These are phyloP conservation scores for Hypoxylon trugodes DNA, from an alignment of 495 filamentous ascomycete genomes.

Conservation along the genomic window DNA sequence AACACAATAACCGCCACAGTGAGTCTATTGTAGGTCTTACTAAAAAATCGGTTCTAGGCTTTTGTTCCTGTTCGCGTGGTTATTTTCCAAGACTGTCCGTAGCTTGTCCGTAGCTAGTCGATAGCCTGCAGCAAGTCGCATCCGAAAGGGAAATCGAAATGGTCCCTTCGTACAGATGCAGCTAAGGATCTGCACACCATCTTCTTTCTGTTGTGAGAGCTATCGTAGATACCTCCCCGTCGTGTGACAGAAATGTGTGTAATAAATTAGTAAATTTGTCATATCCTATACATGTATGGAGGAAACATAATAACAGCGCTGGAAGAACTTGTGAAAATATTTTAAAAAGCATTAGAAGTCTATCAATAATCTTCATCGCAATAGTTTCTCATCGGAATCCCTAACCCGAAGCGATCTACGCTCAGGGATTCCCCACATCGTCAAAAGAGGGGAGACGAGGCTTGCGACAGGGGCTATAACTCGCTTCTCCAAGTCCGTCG, in stretches of 20 bases:
- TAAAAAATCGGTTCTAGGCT: not conserved
- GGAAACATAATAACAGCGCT: too few relatives aligned
- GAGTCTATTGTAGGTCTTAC: not conserved
- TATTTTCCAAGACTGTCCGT: constrained; percentile 5
- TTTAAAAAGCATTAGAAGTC: not conserved
- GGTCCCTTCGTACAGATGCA: constrained; percentile 40
- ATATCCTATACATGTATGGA: too few relatives aligned
- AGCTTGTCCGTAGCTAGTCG: constrained; percentile 6
- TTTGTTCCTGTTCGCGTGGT: not conserved
- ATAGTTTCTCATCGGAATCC: not conserved
- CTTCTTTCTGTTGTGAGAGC: not conserved
- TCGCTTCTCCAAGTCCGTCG: not conserved
- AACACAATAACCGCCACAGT: too few relatives aligned
- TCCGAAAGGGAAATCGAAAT: constrained; percentile 12
- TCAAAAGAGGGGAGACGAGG: not conserved
- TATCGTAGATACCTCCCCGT: not conserved
- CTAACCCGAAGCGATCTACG: not conserved
- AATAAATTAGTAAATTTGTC: too few relatives aligned
- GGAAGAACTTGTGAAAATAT: not conserved
- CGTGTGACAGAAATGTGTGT: too few relatives aligned
- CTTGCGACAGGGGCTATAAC: constrained; percentile 1
- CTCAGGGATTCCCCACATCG: constrained; percentile 36
- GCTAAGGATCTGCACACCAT: constrained; percentile 30
- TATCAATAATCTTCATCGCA: not conserved
- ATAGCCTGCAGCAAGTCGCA: constrained; percentile 23